Base-by-base conservation (phyloP, 805 yeast species). In the Clavispora fructus region DNA sequence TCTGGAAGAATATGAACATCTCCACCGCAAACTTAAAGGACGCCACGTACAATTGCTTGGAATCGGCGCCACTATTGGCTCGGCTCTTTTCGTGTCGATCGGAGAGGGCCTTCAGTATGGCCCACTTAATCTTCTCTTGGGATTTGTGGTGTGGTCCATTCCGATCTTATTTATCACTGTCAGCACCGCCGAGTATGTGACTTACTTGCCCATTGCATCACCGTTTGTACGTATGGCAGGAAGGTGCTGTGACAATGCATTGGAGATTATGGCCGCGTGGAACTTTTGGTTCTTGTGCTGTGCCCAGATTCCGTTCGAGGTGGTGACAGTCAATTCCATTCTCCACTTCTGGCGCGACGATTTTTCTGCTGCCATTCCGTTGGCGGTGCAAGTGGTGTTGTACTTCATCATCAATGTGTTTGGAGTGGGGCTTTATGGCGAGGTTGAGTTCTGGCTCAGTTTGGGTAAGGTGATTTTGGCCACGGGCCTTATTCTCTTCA, bases 11-110 rank as follows among this genome's bases (percentile, higher is more conserved):
- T 16, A 39, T 7, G 13, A n/a, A 3, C 50, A 41, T 8, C 53
- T 65, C 14, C 69, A 63, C 40, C 52, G 92, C 40, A 72, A 73
- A 27, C 68, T 86, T 45, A 67, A 73, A 49, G 79, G 82, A 44
- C 71, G 95, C 48, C 96, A 89, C 65, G 81, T 87, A 25, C 89
- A 86, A 57, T 71, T 87, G 44, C 81, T 87, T 50, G 85, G 88
- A 11, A 82, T 87, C 23, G 89, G 92, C 16, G 94, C 92, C 43
- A 83, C 88, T 35, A 84, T 87, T 52, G 95, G 95, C 35, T 83
- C 92, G 1, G 92, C 87, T 8, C 67, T 87, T 7, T 87, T 87
- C 53, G 89, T 85, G 6, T 77, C 87, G 25, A 83, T 85, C 46
- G 90, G 90, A 12, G 64, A 71, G 41, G 85, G 81, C 0, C 65